These are phyloP conservation scores for Chaetomiaceae sp. DNA, from an alignment of 2,329 filamentous ascomycete genomes.

Conservation along the genomic window DNA sequence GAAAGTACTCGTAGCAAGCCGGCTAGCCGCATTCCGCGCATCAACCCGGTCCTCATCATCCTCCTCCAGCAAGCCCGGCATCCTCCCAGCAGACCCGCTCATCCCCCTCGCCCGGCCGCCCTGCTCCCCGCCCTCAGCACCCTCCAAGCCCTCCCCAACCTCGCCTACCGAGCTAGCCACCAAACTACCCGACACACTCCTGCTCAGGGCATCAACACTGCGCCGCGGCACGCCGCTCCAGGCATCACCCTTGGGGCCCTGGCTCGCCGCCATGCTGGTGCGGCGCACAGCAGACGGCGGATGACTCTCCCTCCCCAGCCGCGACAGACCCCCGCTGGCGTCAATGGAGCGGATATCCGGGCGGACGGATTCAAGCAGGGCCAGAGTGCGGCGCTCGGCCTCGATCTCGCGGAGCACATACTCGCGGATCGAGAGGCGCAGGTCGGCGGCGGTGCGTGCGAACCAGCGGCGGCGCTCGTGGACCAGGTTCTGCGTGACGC, in stretches of 20 bases:
- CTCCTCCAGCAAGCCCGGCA: conserved; percentile 65
- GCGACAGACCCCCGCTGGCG: conserved; percentile 79
- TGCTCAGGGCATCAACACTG: conserved; percentile 65
- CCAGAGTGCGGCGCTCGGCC: conserved; percentile 84
- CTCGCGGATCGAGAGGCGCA: conserved; percentile 79
- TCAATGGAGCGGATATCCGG: conserved; percentile 93
- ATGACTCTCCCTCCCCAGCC: conserved; percentile 83
- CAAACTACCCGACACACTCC: conserved; percentile 67
- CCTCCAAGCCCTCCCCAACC: conserved; percentile 53
- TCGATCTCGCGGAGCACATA: conserved; percentile 95
- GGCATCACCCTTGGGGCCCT: conserved; percentile 95
- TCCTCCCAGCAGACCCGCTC: conserved; percentile 32
- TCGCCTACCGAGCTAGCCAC: conserved; percentile 45
- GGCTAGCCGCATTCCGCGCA: conserved; percentile 89
- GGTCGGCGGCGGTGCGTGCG: conserved; percentile 74
- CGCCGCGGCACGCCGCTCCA: conserved; percentile 92
- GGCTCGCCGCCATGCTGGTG: conserved; percentile 74
- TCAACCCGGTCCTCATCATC: conserved; percentile 93
- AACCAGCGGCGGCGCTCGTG: conserved; percentile 91
- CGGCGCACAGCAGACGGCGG: conserved; percentile 60
- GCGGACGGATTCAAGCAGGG: conserved; percentile 87
- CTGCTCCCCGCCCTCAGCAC: conserved; percentile 31
- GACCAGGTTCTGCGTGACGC: conserved; percentile 84
- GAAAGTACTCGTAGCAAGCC: conserved; percentile 91
- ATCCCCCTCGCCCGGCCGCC: conserved; percentile 38